Conservation (phyloP, 768 basidiomycete genomes). For the Suillus americanus region DNA sequence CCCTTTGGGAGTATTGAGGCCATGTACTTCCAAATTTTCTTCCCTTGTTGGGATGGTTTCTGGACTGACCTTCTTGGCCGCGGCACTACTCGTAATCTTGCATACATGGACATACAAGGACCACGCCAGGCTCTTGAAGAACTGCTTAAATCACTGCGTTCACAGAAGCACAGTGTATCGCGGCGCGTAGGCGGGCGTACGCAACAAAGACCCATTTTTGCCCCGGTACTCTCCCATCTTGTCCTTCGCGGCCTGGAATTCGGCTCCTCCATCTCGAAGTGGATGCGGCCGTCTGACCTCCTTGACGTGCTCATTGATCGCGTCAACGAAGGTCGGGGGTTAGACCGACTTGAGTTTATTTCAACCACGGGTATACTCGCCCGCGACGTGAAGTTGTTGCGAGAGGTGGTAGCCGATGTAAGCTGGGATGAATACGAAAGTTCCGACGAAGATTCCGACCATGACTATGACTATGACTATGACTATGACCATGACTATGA, state of each 20-base stretch:
- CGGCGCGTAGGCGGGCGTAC: neutral
- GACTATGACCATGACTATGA: neutral
- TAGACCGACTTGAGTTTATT: neutral
- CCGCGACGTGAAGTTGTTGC: neutral
- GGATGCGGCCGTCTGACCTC: neutral
- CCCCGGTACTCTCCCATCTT: constrained; percentile 1
- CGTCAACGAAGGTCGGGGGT: neutral
- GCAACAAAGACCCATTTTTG: neutral
- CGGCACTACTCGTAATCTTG: neutral
- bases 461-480: neutral
- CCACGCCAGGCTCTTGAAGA: neutral
- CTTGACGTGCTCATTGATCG: constrained; percentile 5
- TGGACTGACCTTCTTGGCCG: neutral
- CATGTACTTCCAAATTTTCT: neutral
- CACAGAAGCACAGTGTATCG: neutral
- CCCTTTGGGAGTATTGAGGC: neutral
- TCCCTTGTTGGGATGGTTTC: constrained; percentile 1
- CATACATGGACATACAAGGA: neutral
- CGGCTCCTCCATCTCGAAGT: too few relatives aligned
- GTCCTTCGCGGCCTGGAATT: neutral
- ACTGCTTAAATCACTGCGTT: neutral
- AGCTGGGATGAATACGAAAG: constrained; percentile 1
- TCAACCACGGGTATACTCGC: neutral
- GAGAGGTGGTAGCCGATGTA: constrained; percentile 6
- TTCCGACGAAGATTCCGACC: neutral